Evolutionary conservation across 176 grass and related monocot species (phyloP).

Genomic region (Miscanthus lutarioriparius): DNA sequence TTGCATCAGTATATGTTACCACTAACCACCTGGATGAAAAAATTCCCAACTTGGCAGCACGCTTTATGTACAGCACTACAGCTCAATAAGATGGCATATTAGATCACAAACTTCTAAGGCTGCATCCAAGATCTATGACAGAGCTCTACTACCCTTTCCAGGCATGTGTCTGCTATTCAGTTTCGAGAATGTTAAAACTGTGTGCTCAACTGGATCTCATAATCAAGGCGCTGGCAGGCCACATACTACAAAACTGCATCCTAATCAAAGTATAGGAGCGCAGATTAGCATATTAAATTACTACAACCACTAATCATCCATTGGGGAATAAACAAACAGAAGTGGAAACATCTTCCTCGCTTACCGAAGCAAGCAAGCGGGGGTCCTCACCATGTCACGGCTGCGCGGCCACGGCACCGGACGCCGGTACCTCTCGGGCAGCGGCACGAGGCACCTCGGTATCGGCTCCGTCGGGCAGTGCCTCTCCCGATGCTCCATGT

Average conservation of each 20-base stretch:
- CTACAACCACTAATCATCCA: neutral
- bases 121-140: conserved; percentile 24
- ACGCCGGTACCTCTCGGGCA: conserved; percentile 57
- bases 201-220: neutral
- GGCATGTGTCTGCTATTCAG: neutral
- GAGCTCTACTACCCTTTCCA: neutral
- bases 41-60: neutral
- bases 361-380: conserved; percentile 58
- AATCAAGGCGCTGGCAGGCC: neutral
- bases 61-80: neutral
- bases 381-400: conserved; percentile 93
- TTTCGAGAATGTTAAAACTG: neutral
- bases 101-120: conserved; percentile 2
- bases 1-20: neutral
- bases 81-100: neutral
- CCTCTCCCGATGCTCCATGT: conserved; percentile 92
- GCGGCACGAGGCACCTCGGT: conserved; percentile 69
- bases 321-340: conserved; percentile 27
- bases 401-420: conserved; percentile 84
- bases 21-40: neutral
- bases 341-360: conserved; percentile 21
- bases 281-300: conserved; percentile 22
- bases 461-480: conserved; percentile 68
- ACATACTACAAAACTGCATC: neutral
- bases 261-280: neutral